Evolutionary conservation across 148 eudicot species (phyloP).

Genomic region (Spergularia bocconei): DNA sequence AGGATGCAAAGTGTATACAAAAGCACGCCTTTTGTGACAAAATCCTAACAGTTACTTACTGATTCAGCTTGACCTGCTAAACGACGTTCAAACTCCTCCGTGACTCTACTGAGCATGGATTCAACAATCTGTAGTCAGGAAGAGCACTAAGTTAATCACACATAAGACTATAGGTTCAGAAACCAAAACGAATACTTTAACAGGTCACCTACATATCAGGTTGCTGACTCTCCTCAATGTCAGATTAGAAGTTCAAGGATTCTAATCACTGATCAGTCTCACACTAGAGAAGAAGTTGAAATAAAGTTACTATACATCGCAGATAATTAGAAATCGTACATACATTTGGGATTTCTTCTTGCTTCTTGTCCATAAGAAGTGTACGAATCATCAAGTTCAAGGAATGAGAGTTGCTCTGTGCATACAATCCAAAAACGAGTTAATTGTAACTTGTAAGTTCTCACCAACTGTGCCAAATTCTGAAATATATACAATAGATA

Average conservation of each 20-base stretch:
- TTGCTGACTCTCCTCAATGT: neutral
- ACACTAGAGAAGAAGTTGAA: too few species aligned
- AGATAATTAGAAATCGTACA: slow-evolving; percentile 27
- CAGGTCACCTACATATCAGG: neutral
- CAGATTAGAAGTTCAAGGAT: neutral
- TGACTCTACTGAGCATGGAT: slow-evolving; percentile 57
- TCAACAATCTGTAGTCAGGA: slow-evolving; percentile 62
- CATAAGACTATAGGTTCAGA: neutral
- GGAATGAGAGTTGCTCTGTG: slow-evolving; percentile 49
- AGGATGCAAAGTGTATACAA: neutral
- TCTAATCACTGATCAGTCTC: too few species aligned
- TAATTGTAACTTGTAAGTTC: slow-evolving; percentile 12
- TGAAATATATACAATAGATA: slow-evolving; percentile 10
- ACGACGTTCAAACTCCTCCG: slow-evolving; percentile 80
- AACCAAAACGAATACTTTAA: neutral
- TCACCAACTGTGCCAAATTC: neutral
- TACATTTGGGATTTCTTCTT: slow-evolving; percentile 76
- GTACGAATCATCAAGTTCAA: slow-evolving; percentile 60
- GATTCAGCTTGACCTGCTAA: slow-evolving; percentile 42
- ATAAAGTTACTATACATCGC: too few species aligned
- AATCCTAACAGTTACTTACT: slow-evolving; percentile 38
- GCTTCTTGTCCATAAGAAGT: slow-evolving; percentile 69
- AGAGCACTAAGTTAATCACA: slow-evolving; percentile 1
- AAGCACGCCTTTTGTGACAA: neutral
- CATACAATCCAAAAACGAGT: slow-evolving; percentile 7